Evolutionary conservation across 805 yeast species (phyloP).

Genomic region (Pichia sporocuriosa): DNA sequence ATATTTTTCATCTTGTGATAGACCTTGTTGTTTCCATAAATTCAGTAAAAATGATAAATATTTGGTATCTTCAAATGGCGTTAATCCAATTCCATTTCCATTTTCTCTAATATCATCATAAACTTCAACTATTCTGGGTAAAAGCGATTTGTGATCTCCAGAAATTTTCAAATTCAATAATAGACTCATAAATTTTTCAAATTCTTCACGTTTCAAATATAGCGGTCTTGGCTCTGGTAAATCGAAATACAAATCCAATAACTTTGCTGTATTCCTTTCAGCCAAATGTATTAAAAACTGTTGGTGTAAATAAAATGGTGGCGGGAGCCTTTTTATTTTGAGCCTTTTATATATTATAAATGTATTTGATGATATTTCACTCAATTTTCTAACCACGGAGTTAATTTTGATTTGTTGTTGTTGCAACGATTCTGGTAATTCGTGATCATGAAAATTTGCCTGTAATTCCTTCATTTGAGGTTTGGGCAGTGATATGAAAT

Average conservation of each 20-base stretch:
- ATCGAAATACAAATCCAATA: conserved; percentile 17
- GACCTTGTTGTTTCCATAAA: neutral
- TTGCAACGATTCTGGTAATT: conserved; percentile 1
- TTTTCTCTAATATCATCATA: conserved; percentile 13
- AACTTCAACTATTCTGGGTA: conserved; percentile 10
- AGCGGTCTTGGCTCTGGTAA: conserved; percentile 15
- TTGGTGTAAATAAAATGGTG: conserved; percentile 18
- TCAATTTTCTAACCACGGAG: conserved; percentile 6
- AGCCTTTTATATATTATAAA: conserved; percentile 12
- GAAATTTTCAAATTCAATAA: conserved; percentile 10
- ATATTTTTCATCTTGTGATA: conserved; percentile 7
- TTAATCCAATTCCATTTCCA: conserved; percentile 11
- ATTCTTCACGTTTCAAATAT: conserved; percentile 16
- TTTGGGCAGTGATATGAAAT: conserved; percentile 1
- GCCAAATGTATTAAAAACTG: conserved; percentile 12
- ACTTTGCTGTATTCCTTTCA: conserved; percentile 1
- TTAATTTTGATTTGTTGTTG: conserved; percentile 4
- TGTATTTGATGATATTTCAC: conserved; percentile 7
- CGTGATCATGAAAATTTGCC: neutral
- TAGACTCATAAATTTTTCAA: conserved; percentile 14
- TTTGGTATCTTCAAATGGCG: conserved; percentile 13
- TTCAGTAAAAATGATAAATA: conserved; percentile 10
- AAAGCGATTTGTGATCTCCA: conserved; percentile 8
- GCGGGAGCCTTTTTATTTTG: conserved; percentile 7
- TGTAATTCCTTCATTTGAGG: conserved; percentile 3